Base-by-base conservation (phyloP, 2,329 filamentous ascomycete species). In the Aspergillus fumigatus region DNA sequence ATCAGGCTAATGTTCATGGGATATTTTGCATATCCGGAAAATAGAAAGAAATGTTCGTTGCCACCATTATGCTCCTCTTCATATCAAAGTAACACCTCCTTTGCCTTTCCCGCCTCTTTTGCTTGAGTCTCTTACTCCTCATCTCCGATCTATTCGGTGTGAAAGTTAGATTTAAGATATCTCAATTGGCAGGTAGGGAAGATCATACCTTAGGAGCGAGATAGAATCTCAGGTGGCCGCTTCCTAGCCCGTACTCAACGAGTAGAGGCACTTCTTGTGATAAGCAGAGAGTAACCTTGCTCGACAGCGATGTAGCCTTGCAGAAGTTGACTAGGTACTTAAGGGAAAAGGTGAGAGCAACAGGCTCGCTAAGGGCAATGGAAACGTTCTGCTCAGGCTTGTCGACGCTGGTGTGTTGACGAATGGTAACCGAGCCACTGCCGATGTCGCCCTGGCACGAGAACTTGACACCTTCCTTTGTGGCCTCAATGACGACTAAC, bases 241-340 rank as follows among this genome's bases (percentile, higher is more conserved):
- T 91, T 63, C 89, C 82, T 59, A 97, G 78, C 54, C 79, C 81
- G 77, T 97, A 99, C 81, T 99, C 94, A 48, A 99, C 94, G 67
- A 97, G 82, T 64, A 99, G 86, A 27, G 94, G 94, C 52, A 99
- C 93, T 78, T 99, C 94, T 76, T 92, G 92, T 53, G 93, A 97
- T 66, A 99, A 84, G 79, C 89, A 96, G 67, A 99, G 87, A 79
- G 89, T 94, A 77, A 99, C 95, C 64, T 84, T 82, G 65, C 76
- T 80, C 41, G 92, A 93, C 59, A 99, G 82, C 53, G 86, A 87
- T 62, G 91, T 89, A 35, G 95, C 95, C 82, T 99, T 99, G 89
- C 94, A 97, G 82, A 99, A 99, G 84, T 97, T 97, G 83, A 96
- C 90, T 3, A 99, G 88, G 80, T 99, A 99, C 81, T 99, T 99